Evolutionary conservation across 306 rosid species (phyloP).

Genomic region (Rosa chinensis): DNA sequence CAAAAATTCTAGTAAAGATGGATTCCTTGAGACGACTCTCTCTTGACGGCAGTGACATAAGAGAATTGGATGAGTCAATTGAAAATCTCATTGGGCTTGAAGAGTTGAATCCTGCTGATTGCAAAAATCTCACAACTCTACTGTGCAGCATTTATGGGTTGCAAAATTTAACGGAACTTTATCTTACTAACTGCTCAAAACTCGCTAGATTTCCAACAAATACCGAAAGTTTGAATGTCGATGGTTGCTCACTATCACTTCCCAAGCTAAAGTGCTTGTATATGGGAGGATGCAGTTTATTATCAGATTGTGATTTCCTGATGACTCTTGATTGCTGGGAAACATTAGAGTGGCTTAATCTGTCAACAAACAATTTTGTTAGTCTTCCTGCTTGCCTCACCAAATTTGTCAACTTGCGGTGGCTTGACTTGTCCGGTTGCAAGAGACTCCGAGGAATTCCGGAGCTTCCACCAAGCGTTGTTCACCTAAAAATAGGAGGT

Average conservation of each 20-base stretch:
- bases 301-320: not conserved
- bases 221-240: not conserved
- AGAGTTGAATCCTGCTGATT: not conserved
- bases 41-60: not conserved
- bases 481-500: too few relatives aligned
- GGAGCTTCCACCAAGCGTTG: not conserved
- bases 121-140: not conserved
- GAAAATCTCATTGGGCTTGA: not conserved
- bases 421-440: not conserved
- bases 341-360: accelerated
- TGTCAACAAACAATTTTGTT: not conserved
- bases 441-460: not conserved
- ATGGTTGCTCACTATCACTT: not conserved
- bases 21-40: not conserved
- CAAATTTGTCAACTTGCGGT: not conserved
- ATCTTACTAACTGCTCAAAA: not conserved
- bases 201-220: not conserved
- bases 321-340: not conserved
- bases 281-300: not conserved
- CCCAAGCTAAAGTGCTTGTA: accelerated
- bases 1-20: not conserved
- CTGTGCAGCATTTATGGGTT: not conserved
- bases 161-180: not conserved
- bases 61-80: not conserved
- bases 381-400: not conserved